Evolutionary conservation across 2,329 filamentous ascomycete genomes (phyloP).

Genomic region (Scleromitrula shiraiana): DNA sequence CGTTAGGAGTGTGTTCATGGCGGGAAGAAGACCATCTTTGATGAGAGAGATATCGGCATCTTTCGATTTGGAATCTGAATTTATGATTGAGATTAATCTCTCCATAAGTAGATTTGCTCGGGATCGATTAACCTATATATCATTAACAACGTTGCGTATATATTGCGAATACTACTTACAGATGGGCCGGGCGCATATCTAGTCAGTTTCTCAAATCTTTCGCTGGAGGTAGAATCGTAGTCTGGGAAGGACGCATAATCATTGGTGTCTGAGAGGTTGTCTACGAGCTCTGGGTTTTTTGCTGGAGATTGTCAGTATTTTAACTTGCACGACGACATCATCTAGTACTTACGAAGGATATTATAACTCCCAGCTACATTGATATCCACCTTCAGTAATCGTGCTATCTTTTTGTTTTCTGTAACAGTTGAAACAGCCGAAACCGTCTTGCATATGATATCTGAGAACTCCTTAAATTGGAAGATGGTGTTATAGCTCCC

Average conservation of each 20-base stretch:
- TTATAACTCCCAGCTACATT: slow-evolving; percentile 18
- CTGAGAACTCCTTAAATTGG: slow-evolving; percentile 26
- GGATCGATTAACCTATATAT: slow-evolving; percentile 16
- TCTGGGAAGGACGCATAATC: slow-evolving; percentile 29
- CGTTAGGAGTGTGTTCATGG: neutral
- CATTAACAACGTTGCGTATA: slow-evolving; percentile 10
- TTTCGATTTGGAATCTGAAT: neutral
- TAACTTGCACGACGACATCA: neutral
- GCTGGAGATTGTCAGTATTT: slow-evolving; percentile 1
- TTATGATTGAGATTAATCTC: slow-evolving; percentile 18
- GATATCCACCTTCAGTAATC: slow-evolving; percentile 18
- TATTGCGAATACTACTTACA: slow-evolving; percentile 13
- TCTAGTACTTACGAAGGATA: slow-evolving; percentile 25
- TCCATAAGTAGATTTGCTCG: slow-evolving; percentile 17
- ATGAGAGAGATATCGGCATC: neutral
- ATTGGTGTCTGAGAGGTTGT: slow-evolving; percentile 21
- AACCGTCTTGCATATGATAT: slow-evolving; percentile 21
- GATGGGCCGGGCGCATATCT: slow-evolving; percentile 22
- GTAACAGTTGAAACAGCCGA: slow-evolving; percentile 23
- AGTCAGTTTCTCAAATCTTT: slow-evolving; percentile 21
- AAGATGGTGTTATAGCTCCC: slow-evolving; percentile 30
- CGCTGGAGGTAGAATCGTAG: slow-evolving; percentile 21
- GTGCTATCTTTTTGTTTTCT: slow-evolving; percentile 25
- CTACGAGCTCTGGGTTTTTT: slow-evolving; percentile 1
- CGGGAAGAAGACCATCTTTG: neutral